Conservation (phyloP, 768 basidiomycete genomes). For the Termitomyces sp. region DNA sequence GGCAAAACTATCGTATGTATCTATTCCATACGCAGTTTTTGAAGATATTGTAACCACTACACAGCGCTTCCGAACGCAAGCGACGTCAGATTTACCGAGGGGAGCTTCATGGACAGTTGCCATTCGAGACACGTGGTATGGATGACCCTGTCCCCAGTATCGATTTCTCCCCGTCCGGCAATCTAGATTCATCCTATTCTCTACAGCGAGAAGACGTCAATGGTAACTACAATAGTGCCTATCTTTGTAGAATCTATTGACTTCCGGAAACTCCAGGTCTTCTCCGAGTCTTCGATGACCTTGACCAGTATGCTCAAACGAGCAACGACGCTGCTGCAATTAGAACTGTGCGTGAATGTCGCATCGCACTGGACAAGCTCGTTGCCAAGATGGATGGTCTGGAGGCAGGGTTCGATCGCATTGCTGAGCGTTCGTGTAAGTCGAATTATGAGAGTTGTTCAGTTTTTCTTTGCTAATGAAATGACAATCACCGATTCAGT, state of each 20-base stretch:
- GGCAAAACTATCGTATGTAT: conserved; percentile 76
- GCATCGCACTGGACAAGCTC: conserved; percentile 58
- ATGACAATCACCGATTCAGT: conserved; percentile 34
- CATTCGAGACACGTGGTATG: conserved; percentile 80
- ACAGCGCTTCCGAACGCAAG: conserved; percentile 75
- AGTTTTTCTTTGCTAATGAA: not conserved
- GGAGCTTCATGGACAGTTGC: conserved; percentile 81
- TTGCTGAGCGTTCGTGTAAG: conserved; percentile 81
- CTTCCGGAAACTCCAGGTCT: conserved; percentile 37
- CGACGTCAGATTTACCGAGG: conserved; percentile 81
- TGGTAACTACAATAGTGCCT: conserved; percentile 37
- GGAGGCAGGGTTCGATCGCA: conserved; percentile 76
- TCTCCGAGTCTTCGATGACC: conserved; percentile 55
- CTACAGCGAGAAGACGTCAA: conserved; percentile 72
- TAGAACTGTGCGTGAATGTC: conserved; percentile 57
- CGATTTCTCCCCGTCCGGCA: conserved; percentile 72
- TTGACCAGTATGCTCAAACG: conserved; percentile 50
- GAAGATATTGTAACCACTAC: not conserved
- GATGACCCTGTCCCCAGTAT: conserved; percentile 74
- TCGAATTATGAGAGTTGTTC: conserved; percentile 6
- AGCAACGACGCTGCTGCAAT: conserved; percentile 41
- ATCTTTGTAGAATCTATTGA: conserved; percentile 1
- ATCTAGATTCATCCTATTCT: conserved; percentile 54
- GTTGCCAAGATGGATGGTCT: conserved; percentile 74
- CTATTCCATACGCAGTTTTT: not conserved